Evolutionary conservation across 345 rosid species (phyloP), one percentile per base, ranked within the genome.

Genomic region (Rubroshorea leprosula): DNA sequence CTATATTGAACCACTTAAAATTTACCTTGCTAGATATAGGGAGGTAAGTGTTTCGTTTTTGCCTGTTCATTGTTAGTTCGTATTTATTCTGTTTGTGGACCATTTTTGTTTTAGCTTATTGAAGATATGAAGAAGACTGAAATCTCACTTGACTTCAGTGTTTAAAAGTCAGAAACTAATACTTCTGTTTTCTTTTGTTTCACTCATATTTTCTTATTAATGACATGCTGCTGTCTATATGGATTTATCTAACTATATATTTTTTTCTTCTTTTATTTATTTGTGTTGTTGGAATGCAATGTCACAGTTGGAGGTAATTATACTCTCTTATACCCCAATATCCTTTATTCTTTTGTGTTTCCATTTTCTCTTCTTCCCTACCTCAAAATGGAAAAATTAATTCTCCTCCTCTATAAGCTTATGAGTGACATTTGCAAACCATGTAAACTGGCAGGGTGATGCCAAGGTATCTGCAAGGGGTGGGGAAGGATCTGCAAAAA

Each of bases 271-370:
- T 29, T 49, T 54, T 60, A 6, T 39, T 1, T 11, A 14, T 44
- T 13, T 44, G n/a, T 54, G 62, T 38, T 35, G 7, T n/a, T n/a
- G 41, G 9, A 35, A 35, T 35, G 41, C 6, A 35, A 35, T 35
- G 41, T 3, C 55, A 48, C 75, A 86, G 94, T 69, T 86, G 78
- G 94, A 86, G 94, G 94, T 86, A 77, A 77, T 44, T 58, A 47
- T 39, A 62, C 56, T 65, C 45, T 23, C 26, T 16, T 22, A 19
- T 12, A 49, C 1, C 1, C 5, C 38, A 35, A 6, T 35, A 13
- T 35, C 12, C 12, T n/a, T n/a, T n/a, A n/a, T n/a, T n/a, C n/a
- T n/a, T n/a, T n/a, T n/a, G n/a, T n/a, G n/a, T n/a, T n/a, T n/a
- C n/a, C n/a, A n/a, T n/a, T n/a, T n/a, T n/a, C n/a, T n/a, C n/a